A percentile compares a stretch with the other conserved stretches of the same genome.
Evolutionary conservation across 805 yeast genomes (phyloP).

Genomic region (Wickerhamomyces rabaulensis): DNA sequence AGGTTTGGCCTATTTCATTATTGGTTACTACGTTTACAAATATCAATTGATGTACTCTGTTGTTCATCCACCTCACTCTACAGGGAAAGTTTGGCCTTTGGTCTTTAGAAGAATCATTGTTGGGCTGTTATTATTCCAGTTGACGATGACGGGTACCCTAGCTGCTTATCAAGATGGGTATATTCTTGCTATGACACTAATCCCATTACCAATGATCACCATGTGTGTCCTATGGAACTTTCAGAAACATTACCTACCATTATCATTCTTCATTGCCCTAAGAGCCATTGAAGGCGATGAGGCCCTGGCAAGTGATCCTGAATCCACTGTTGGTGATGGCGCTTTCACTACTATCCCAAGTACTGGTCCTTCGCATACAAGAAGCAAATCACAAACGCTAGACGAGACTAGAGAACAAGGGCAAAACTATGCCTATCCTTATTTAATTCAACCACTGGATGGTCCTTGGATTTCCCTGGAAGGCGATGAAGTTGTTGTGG

Average conservation of each 20-base stretch:
- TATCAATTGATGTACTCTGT: conserved; percentile 86
- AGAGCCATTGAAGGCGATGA: conserved; percentile 48
- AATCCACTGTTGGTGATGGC: conserved; percentile 17
- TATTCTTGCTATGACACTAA: conserved; percentile 60
- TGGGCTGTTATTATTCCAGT: conserved; percentile 79
- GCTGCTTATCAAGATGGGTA: conserved; percentile 71
- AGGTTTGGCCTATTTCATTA: conserved; percentile 76
- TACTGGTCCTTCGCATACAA: conserved; percentile 12
- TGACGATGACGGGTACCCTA: conserved; percentile 90
- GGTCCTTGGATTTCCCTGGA: conserved; percentile 70
- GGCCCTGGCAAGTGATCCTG: conserved; percentile 1
- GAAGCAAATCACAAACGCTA: conserved; percentile 19
- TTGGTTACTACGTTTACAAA: conserved; percentile 87
- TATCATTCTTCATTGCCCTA: conserved; percentile 81
- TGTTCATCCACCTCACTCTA: conserved; percentile 94
- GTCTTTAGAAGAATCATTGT: conserved; percentile 76
- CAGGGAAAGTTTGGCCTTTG: conserved; percentile 94
- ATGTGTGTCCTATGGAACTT: conserved; percentile 69
- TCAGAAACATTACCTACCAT: conserved; percentile 75
- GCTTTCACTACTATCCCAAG: conserved; percentile 6
- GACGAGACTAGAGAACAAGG: conserved; percentile 27
- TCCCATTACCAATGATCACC: conserved; percentile 74
- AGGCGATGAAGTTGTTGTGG: conserved; percentile 34
- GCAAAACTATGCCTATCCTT: conserved; percentile 72
- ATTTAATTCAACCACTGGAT: conserved; percentile 61